Conservation (phyloP, 306 rosid species). For the Prosopis cineraria region DNA sequence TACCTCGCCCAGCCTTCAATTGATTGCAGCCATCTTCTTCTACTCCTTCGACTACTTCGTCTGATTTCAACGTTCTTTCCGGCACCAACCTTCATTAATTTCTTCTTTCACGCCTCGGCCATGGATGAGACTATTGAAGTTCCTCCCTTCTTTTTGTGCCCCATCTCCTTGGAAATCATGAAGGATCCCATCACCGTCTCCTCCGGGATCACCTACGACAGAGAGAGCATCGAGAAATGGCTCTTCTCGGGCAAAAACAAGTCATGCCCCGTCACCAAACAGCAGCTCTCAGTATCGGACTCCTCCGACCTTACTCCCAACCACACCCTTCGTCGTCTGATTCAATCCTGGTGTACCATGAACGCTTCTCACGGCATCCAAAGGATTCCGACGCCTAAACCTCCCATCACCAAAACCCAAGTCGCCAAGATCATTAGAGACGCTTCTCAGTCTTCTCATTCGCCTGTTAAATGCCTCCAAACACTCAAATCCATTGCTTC, state of each 20-base stretch:
- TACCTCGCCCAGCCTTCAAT: no score
- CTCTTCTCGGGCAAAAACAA: slow-evolving; percentile 53
- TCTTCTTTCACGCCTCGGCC: background rate
- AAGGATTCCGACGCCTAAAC: slow-evolving; percentile 89
- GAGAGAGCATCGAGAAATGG: slow-evolving; percentile 87
- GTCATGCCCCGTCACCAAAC: slow-evolving; percentile 75
- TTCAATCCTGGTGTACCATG: slow-evolving; percentile 89
- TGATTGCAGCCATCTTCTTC: background rate
- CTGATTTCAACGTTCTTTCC: background rate
- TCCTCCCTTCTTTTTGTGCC: slow-evolving; percentile 75
- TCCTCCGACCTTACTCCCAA: slow-evolving; percentile 73
- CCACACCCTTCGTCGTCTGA: slow-evolving; percentile 82
- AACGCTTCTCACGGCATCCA: slow-evolving; percentile 79
- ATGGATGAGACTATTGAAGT: slow-evolving; percentile 75
- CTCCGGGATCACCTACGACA: slow-evolving; percentile 86
- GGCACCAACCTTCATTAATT: background rate
- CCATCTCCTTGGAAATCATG: slow-evolving; percentile 84
- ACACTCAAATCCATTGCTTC: slow-evolving; percentile 66
- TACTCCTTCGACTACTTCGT: background rate
- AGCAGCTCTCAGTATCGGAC: slow-evolving; percentile 37
- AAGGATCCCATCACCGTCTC: slow-evolving; percentile 79
- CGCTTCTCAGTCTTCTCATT: slow-evolving; percentile 49
- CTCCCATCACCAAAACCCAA: slow-evolving; percentile 58
- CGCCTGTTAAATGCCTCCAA: slow-evolving; percentile 38
- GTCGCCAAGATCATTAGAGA: slow-evolving; percentile 59